Evolutionary conservation across 2,329 filamentous ascomycete genomes (phyloP).

Genomic region (Ophiostoma pallidulum): DNA sequence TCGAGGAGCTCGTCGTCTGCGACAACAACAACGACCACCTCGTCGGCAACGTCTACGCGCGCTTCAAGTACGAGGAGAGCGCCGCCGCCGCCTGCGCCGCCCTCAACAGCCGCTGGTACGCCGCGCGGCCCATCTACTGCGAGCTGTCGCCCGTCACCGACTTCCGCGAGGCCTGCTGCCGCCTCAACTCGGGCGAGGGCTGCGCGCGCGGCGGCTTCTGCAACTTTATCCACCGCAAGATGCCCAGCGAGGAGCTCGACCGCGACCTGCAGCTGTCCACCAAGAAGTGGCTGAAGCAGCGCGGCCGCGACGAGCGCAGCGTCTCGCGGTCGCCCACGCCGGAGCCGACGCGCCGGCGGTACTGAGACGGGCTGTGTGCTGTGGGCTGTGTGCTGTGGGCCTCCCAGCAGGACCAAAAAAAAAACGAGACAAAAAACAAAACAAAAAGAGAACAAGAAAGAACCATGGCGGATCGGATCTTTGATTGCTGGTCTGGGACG

Average conservation of each 20-base stretch:
- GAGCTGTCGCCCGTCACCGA: conserved; percentile 95
- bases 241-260: conserved; percentile 81
- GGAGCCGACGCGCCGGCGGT: conserved; percentile 67
- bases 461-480: too few relatives aligned
- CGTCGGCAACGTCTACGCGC: conserved; percentile 97
- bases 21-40: conserved; percentile 99
- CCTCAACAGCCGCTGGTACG: conserved; percentile 93
- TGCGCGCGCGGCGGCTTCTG: conserved; percentile 96
- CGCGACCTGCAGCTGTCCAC: conserved; percentile 77
- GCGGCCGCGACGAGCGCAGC: conserved; percentile 77
- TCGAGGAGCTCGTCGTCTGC: conserved; percentile 96
- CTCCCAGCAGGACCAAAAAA: too few relatives aligned
- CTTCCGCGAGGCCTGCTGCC: conserved; percentile 94
- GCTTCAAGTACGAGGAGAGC: conserved; percentile 98
- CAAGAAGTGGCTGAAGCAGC: conserved; percentile 89
- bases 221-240: conserved; percentile 99
- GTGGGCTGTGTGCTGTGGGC: too few relatives aligned
- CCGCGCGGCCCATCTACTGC: conserved; percentile 94
- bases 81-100: conserved; percentile 90
- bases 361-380: too few relatives aligned
- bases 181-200: conserved; percentile 87
- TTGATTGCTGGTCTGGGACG: too few relatives aligned
- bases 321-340: conserved; percentile 75
- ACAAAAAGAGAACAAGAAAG: too few relatives aligned
- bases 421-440: too few relatives aligned